Evolutionary conservation across 2,329 filamentous ascomycete genomes (phyloP).

Genomic region (Alternaria atra): DNA sequence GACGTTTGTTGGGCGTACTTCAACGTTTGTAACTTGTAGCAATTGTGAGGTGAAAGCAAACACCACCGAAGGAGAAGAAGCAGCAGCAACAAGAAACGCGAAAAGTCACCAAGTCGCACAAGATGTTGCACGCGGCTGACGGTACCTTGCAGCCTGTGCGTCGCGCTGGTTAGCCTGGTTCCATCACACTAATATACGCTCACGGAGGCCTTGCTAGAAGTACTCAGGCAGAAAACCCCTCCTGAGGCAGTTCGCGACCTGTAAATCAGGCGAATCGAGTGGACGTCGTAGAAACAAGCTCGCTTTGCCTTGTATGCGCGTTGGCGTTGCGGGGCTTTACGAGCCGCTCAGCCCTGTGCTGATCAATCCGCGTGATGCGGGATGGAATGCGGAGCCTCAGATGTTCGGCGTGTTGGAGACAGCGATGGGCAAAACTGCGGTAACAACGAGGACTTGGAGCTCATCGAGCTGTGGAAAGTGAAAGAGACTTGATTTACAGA

Average conservation of each 20-base stretch:
- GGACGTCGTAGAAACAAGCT: conserved; percentile 14
- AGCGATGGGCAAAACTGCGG: background rate
- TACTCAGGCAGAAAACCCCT: conserved; percentile 1
- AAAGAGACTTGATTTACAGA: background rate
- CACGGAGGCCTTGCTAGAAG: background rate
- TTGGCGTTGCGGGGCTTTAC: conserved; percentile 1
- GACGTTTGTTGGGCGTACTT: background rate
- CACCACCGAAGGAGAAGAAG: background rate
- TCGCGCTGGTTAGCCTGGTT: conserved; percentile 25
- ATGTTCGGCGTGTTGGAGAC: conserved; percentile 3
- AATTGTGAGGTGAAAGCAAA: background rate
- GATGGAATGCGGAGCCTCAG: background rate
- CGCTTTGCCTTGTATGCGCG: conserved; percentile 1
- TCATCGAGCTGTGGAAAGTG: background rate
- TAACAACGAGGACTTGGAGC: background rate
- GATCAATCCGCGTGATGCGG: conserved; percentile 7
- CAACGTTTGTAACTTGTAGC: conserved; percentile 1
- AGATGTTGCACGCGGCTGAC: conserved; percentile 22
- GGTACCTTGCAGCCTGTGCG: conserved; percentile 25
- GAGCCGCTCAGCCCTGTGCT: conserved; percentile 11
- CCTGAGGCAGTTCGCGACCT: conserved; percentile 1
- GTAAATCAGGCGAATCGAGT: background rate
- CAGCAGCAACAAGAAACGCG: background rate
- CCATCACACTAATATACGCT: conserved; percentile 19
- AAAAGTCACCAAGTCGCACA: background rate